phyloP scores from a whole-genome alignment of 768 basidiomycete species.

The Daedaleopsis nitida region DNA sequence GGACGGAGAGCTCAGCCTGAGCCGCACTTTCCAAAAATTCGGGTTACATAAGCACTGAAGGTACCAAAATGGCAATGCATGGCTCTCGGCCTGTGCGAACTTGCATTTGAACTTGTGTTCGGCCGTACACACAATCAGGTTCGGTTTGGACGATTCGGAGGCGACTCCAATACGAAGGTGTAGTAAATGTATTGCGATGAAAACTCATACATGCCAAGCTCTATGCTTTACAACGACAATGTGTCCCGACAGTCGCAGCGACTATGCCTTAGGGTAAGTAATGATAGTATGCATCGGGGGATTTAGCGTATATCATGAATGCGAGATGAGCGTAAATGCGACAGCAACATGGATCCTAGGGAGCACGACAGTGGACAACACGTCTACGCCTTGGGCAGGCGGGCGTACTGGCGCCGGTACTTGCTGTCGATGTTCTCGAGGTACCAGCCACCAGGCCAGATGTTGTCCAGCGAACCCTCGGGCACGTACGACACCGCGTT shows the following conservation, averaged over 20 bases:
- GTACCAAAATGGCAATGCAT: no score
- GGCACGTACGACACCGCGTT: conserved; percentile 86
- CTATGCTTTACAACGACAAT: no score
- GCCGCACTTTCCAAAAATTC: not conserved
- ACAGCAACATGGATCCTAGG: no score
- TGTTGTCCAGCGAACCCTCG: conserved; percentile 83
- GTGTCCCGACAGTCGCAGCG: no score
- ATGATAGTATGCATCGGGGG: not conserved
- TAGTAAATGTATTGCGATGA: no score
- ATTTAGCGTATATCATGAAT: not conserved
- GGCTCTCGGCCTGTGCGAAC: no score
- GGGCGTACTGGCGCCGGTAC: conserved; percentile 86
- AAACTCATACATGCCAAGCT: no score
- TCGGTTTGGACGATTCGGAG: no score
- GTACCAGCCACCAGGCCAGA: conserved; percentile 95
- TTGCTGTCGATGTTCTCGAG: conserved; percentile 88
- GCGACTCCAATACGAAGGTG: no score
- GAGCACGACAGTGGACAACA: not conserved
- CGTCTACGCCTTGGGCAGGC: conserved; percentile 36
- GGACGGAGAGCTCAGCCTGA: no score
- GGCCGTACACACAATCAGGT: no score
- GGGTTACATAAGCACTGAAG: not conserved
- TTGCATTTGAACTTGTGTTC: no score
- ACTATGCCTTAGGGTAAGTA: not conserved
- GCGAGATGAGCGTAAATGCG: not conserved